Percentiles rank a stretch among this genome's conserved stretches.
Conservation (phyloP, 2,329 filamentous ascomycete genomes). For the Pseudogymnoascus sp. region DNA sequence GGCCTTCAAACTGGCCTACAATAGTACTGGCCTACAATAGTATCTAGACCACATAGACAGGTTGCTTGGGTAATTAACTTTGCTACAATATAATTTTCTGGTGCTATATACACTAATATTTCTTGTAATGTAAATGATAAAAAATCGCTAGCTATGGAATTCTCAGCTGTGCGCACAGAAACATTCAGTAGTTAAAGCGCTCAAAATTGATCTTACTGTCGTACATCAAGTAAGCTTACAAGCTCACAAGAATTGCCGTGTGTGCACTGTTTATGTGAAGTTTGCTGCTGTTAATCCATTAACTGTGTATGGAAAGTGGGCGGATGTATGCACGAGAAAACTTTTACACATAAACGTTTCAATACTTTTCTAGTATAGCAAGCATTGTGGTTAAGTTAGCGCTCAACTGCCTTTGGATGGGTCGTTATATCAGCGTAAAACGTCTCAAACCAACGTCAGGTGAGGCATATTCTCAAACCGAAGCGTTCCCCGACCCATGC, state of each 20-base stretch:
- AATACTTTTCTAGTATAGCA: background rate
- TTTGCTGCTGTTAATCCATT: background rate
- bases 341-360: background rate
- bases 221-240: background rate
- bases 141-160: background rate
- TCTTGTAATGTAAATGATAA: background rate
- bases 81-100: background rate
- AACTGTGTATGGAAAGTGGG: background rate
- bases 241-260: background rate
- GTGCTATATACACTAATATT: background rate
- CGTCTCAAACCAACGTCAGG: background rate
- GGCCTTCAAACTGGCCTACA: background rate
- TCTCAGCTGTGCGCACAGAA: background rate
- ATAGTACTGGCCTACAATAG: background rate
- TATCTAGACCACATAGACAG: background rate
- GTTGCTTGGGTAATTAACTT: background rate
- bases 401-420: background rate
- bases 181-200: background rate
- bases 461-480: background rate
- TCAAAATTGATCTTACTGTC: background rate
- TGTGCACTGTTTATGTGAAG: background rate
- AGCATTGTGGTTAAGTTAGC: background rate
- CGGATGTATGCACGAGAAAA: background rate
- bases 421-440: background rate
- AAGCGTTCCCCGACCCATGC: background rate